Evolutionary conservation across 2,329 filamentous ascomycete genomes (phyloP).

Genomic region (Gliomastix tumulicola): DNA sequence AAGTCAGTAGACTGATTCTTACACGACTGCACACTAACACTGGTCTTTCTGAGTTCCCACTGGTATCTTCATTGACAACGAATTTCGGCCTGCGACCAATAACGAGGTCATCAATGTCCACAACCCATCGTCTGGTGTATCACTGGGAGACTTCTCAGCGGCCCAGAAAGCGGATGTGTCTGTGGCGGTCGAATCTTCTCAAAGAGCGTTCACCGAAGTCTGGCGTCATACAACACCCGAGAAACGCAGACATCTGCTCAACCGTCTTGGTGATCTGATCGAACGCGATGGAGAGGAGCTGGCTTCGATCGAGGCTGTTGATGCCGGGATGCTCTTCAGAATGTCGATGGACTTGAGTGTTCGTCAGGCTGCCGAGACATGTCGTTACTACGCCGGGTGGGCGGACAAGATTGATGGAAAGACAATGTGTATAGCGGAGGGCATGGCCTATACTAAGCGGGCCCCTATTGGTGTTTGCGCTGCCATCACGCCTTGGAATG

Average conservation of each 20-base stretch:
- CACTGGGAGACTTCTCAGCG: constrained; percentile 1
- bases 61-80: not conserved
- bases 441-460: constrained; percentile 40
- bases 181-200: constrained; percentile 32
- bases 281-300: constrained; percentile 50
- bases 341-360: constrained; percentile 63
- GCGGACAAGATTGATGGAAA: not conserved
- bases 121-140: not conserved
- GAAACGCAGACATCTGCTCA: constrained; percentile 62
- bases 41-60: not conserved
- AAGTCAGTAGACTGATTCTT: too few relatives aligned
- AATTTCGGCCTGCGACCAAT: not conserved
- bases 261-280: constrained; percentile 63
- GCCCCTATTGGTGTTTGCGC: constrained; percentile 22
- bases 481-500: constrained; percentile 46
- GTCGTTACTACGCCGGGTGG: constrained; percentile 11
- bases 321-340: constrained; percentile 64
- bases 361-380: constrained; percentile 26
- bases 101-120: not conserved
- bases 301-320: constrained; percentile 65
- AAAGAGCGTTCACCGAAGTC: constrained; percentile 46
- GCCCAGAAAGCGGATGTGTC: constrained; percentile 18
- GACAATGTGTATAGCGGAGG: not conserved
- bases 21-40: too few relatives aligned
- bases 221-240: constrained; percentile 39